phyloP scores from a whole-genome alignment of 23 red algal species.

The Chondrus crispus region DNA sequence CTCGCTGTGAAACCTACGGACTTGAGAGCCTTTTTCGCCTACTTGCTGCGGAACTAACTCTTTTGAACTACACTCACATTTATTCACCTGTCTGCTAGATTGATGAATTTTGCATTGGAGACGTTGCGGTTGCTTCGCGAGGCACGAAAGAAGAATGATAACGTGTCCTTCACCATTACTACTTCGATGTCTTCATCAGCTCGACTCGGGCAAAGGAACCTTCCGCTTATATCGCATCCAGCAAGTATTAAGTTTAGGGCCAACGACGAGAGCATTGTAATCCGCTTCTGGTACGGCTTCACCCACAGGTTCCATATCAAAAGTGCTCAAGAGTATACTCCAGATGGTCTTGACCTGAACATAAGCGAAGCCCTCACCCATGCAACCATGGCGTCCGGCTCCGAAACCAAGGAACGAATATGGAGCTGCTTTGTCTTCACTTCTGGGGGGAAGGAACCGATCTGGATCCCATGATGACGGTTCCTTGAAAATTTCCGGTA shows the following conservation, averaged over 20 bases:
- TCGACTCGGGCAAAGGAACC: background rate
- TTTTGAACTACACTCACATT: background rate
- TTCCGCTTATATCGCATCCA: slow-evolving; percentile 47
- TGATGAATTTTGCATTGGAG: slow-evolving; percentile 60
- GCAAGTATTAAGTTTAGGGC: slow-evolving; percentile 57
- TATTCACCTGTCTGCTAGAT: background rate
- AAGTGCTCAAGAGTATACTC: slow-evolving; percentile 81
- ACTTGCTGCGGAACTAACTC: too few relatives aligned
- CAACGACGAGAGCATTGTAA: slow-evolving; percentile 83
- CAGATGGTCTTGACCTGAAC: slow-evolving; percentile 99
- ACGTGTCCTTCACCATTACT: background rate
- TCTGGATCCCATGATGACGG: slow-evolving; percentile 88
- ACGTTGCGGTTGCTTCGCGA: slow-evolving; percentile 14
- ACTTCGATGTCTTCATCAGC: background rate
- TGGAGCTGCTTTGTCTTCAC: slow-evolving; percentile 84
- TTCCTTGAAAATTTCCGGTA: slow-evolving; percentile 78
- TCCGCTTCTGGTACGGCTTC: slow-evolving; percentile 68
- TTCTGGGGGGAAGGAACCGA: slow-evolving; percentile 79
- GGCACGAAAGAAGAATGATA: slow-evolving; percentile 49
- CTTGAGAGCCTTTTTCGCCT: too few relatives aligned
- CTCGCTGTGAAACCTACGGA: too few relatives aligned
- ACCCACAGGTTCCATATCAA: slow-evolving; percentile 81
- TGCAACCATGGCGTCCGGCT: slow-evolving; percentile 95
- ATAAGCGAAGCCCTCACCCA: slow-evolving; percentile 99
- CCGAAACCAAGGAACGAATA: slow-evolving; percentile 94